Evolutionary conservation across 257 asterid genomes (phyloP).

Genomic region (Linderniella brevidens): DNA sequence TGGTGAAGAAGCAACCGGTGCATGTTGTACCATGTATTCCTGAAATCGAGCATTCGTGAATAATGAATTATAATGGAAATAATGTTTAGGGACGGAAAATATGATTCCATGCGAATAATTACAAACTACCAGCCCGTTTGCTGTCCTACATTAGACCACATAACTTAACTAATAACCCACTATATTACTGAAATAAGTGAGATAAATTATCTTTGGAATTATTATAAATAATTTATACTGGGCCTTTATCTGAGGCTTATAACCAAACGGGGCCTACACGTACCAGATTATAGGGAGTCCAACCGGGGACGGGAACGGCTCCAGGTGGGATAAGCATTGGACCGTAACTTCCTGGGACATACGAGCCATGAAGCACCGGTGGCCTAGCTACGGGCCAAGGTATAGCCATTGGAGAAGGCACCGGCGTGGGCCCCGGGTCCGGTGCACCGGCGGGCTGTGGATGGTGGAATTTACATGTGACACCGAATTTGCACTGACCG

Average conservation of each 20-base stretch:
- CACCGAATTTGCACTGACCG: slow-evolving; percentile 86
- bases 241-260: too few species aligned
- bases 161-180: too few species aligned
- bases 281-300: slow-evolving; percentile 85
- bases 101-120: slow-evolving; percentile 8
- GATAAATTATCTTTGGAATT: too few species aligned
- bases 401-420: slow-evolving; percentile 36
- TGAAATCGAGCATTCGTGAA: slow-evolving; percentile 10
- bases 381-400: slow-evolving; percentile 78
- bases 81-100: not conserved
- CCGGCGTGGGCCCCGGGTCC: slow-evolving; percentile 31
- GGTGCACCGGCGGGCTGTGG: slow-evolving; percentile 81
- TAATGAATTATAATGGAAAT: not conserved
- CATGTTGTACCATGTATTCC: slow-evolving; percentile 19
- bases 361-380: slow-evolving; percentile 60
- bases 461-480: slow-evolving; percentile 88
- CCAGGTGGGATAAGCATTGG: slow-evolving; percentile 68
- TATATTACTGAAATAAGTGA: too few species aligned
- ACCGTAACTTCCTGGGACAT: slow-evolving; percentile 63
- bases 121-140: not conserved
- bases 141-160: too few species aligned
- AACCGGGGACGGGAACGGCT: slow-evolving; percentile 69
- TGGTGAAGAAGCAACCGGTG: slow-evolving; percentile 39
- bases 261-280: slow-evolving; percentile 6
- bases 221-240: too few species aligned